A percentile compares a stretch with the other conserved stretches of the same genome.
phyloP scores from a whole-genome alignment of 345 rosid genomes.

The Citrus cavaleriei region DNA sequence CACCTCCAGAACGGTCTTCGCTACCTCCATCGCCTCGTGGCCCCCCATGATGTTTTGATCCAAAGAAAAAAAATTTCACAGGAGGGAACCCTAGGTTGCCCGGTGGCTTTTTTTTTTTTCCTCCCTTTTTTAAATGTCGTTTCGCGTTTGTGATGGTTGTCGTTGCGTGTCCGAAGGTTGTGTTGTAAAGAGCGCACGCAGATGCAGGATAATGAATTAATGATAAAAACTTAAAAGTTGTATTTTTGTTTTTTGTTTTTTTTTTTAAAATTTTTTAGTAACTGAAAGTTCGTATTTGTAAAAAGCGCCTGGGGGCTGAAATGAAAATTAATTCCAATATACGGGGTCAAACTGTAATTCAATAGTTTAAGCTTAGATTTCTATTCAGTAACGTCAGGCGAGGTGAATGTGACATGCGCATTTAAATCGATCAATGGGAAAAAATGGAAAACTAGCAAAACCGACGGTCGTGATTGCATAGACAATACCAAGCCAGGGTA shows the following conservation, averaged over 20 bases:
- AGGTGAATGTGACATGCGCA: neutral
- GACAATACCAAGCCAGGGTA: neutral
- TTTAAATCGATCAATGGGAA: neutral
- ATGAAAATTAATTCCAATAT: too few relatives aligned
- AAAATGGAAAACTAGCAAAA: neutral
- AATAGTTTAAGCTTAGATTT: neutral
- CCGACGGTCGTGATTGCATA: neutral
- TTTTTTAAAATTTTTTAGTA: neutral
- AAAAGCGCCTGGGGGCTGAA: neutral
- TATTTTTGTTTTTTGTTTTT: neutral
- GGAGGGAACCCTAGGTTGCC: neutral
- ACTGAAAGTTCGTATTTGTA: neutral
- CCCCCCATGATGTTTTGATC: constrained; percentile 32
- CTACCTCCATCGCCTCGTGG: constrained; percentile 69
- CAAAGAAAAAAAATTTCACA: too few relatives aligned
- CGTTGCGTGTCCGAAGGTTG: constrained; percentile 4
- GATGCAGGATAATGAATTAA: neutral
- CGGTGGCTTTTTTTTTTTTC: neutral
- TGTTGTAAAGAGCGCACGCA: neutral
- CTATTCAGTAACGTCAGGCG: neutral
- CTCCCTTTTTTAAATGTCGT: neutral
- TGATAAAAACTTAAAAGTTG: too few relatives aligned
- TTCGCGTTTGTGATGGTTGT: neutral
- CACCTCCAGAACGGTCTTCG: constrained; percentile 93
- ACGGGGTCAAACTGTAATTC: neutral